A percentile compares a stretch with the other conserved stretches of the same genome.
Evolutionary conservation across 2,329 filamentous ascomycete genomes (phyloP).

Genomic region (Cordyceps cateniannulata): DNA sequence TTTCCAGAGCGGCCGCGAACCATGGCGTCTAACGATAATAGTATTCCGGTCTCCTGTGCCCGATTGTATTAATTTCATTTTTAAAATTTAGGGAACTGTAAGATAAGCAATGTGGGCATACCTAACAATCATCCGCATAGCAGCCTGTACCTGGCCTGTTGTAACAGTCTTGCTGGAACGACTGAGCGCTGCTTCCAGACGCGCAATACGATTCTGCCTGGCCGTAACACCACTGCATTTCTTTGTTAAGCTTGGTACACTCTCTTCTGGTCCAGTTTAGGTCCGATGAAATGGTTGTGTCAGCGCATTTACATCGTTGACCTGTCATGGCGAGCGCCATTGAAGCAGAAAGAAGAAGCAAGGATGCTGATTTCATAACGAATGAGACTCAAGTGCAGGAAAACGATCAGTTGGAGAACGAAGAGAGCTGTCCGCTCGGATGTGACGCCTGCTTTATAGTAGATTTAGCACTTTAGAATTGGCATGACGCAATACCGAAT

Average conservation of each 20-base stretch:
- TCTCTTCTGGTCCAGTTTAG: not conserved
- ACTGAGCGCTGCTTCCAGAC: not conserved
- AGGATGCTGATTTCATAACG: not conserved
- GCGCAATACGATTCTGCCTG: not conserved
- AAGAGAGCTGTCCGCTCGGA: not conserved
- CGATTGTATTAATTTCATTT: too few relatives aligned
- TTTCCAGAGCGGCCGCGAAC: too few relatives aligned
- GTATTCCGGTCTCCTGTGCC: too few relatives aligned
- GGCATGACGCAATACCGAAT: not conserved
- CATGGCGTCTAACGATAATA: too few relatives aligned
- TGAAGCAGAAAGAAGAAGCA: not conserved
- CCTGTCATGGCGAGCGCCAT: not conserved
- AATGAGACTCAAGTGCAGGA: not conserved
- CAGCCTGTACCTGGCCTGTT: not conserved
- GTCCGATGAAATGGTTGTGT: not conserved
- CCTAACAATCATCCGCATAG: not conserved
- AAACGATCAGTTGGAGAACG: not conserved
- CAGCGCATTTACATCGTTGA: not conserved
- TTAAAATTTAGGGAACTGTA: not conserved
- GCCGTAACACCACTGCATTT: not conserved
- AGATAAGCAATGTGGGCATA: not conserved
- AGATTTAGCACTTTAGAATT: not conserved
- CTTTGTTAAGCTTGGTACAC: not conserved
- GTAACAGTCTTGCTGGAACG: not conserved
- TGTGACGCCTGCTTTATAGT: not conserved